Evolutionary conservation across 225 moss, liverwort and hornwort genomes (phyloP).

Genomic region (Bryoerythrophyllum caledonicum): DNA sequence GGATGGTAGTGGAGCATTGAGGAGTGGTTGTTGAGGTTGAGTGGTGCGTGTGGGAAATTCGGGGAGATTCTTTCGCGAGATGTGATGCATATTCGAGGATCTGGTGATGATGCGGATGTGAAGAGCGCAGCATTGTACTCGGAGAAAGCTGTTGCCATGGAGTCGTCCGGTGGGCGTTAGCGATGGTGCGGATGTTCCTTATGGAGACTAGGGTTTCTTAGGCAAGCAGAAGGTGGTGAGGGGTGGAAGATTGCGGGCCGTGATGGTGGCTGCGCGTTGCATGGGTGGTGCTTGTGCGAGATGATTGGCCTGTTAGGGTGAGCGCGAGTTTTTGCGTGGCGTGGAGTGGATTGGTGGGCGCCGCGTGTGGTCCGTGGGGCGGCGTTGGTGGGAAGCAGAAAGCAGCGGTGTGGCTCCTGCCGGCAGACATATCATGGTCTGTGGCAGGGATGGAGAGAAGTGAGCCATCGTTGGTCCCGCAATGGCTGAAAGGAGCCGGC

Average conservation of each 20-base stretch:
- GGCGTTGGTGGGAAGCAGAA: slow-evolving; percentile 51
- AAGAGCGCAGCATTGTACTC: slow-evolving; percentile 7
- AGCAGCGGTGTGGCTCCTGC: slow-evolving; percentile 83
- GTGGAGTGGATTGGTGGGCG: slow-evolving; percentile 13
- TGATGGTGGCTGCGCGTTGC: too few species aligned
- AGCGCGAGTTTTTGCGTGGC: slow-evolving; percentile 7
- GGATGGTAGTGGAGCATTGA: not conserved
- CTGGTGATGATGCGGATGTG: slow-evolving; percentile 16
- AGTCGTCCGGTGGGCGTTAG: slow-evolving; percentile 14
- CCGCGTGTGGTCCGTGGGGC: slow-evolving; percentile 8
- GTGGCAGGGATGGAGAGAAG: slow-evolving; percentile 99
- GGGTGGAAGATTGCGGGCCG: not conserved
- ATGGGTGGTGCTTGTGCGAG: slow-evolving; percentile 19
- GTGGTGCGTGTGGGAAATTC: not conserved
- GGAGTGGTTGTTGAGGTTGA: not conserved
- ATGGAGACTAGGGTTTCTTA: slow-evolving; percentile 54
- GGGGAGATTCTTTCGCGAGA: not conserved
- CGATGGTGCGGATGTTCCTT: slow-evolving; percentile 8
- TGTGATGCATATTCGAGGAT: slow-evolving; percentile 39
- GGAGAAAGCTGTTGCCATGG: slow-evolving; percentile 11
- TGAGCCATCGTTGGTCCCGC: slow-evolving; percentile 99
- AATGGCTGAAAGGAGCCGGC: slow-evolving; percentile 99
- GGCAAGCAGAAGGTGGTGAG: not conserved
- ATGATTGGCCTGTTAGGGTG: slow-evolving; percentile 46
- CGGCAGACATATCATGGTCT: slow-evolving; percentile 99